phyloP scores from a whole-genome alignment of 192 early-diverging fungal species.

The Coemansia sp. region DNA sequence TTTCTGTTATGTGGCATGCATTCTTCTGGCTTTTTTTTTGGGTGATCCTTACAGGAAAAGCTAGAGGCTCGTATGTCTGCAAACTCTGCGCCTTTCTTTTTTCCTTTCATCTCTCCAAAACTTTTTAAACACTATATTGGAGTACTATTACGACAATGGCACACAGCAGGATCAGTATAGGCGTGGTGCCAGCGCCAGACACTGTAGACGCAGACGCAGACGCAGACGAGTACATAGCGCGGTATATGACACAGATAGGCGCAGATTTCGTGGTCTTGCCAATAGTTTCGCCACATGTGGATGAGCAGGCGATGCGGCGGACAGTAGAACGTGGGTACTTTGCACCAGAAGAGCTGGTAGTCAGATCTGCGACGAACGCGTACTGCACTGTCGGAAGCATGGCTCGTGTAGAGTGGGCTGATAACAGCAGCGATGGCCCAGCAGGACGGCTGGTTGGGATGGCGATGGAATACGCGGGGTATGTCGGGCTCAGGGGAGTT shows the following conservation, averaged over 20 bases:
- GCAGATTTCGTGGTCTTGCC: constrained; percentile 42
- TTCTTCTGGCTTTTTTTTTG: too few relatives aligned
- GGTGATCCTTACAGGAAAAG: too few relatives aligned
- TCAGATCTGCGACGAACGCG: constrained; percentile 25
- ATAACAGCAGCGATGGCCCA: background rate
- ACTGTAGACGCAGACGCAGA: constrained; percentile 14
- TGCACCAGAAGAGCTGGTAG: constrained; percentile 20
- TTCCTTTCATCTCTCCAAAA: background rate
- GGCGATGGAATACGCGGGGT: constrained; percentile 24
- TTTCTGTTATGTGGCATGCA: too few relatives aligned
- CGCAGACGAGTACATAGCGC: constrained; percentile 20
- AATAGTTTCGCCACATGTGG: constrained; percentile 3
- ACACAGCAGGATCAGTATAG: constrained; percentile 28
- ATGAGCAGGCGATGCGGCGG: background rate
- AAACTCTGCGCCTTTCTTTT: background rate
- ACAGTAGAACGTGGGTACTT: constrained; percentile 21
- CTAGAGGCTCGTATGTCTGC: too few relatives aligned
- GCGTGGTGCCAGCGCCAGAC: constrained; percentile 21
- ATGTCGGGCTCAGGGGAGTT: constrained; percentile 30
- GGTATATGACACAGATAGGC: constrained; percentile 9
- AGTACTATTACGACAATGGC: constrained; percentile 18
- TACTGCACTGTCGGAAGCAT: constrained; percentile 38
- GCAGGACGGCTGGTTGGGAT: constrained; percentile 11
- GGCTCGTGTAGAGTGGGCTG: background rate
- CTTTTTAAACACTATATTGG: background rate